A percentile compares a stretch with the other conserved stretches of the same genome.
These are phyloP conservation scores for Lecanosticta acicola DNA, from an alignment of 2,329 filamentous ascomycete species.

Conservation along the genomic window DNA sequence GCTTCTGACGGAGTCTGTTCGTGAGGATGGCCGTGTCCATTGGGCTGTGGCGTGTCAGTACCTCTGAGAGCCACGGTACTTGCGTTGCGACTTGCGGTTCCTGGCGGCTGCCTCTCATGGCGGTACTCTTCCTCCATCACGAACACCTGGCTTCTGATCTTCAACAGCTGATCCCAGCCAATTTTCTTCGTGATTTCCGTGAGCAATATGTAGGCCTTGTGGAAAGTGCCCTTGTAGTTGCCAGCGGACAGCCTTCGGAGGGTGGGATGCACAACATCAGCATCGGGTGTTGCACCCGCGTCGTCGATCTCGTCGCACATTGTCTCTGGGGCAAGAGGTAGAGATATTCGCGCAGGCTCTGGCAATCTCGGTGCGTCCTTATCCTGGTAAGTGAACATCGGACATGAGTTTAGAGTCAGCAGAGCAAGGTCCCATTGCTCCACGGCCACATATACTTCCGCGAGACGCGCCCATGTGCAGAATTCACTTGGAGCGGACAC, in stretches of 20 bases:
- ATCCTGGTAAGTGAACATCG: constrained; percentile 99
- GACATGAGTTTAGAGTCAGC: constrained; percentile 93
- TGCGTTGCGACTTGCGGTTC: constrained; percentile 59
- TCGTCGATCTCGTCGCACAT: constrained; percentile 95
- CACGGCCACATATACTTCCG: constrained; percentile 86
- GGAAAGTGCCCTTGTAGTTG: constrained; percentile 88
- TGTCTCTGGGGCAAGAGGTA: constrained; percentile 83
- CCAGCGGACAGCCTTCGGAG: constrained; percentile 80
- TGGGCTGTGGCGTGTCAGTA: constrained; percentile 52
- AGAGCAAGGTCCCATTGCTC: constrained; percentile 97
- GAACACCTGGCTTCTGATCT: constrained; percentile 92
- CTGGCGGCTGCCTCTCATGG: constrained; percentile 64
- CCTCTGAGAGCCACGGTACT: constrained; percentile 74
- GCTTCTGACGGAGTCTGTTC: constrained; percentile 32
- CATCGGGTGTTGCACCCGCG: constrained; percentile 68
- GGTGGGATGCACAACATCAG: constrained; percentile 81
- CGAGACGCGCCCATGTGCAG: constrained; percentile 88
- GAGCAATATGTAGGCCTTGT: constrained; percentile 86
- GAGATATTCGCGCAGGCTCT: constrained; percentile 77
- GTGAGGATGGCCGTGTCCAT: constrained; percentile 38
- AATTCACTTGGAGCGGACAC: constrained; percentile 96
- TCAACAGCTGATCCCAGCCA: constrained; percentile 93
- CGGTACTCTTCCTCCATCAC: constrained; percentile 99
- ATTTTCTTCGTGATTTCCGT: constrained; percentile 96
- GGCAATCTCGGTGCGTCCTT: constrained; percentile 95